phyloP scores from a whole-genome alignment of 495 filamentous ascomycete species.

The Hyaloscypha hepaticicola region DNA sequence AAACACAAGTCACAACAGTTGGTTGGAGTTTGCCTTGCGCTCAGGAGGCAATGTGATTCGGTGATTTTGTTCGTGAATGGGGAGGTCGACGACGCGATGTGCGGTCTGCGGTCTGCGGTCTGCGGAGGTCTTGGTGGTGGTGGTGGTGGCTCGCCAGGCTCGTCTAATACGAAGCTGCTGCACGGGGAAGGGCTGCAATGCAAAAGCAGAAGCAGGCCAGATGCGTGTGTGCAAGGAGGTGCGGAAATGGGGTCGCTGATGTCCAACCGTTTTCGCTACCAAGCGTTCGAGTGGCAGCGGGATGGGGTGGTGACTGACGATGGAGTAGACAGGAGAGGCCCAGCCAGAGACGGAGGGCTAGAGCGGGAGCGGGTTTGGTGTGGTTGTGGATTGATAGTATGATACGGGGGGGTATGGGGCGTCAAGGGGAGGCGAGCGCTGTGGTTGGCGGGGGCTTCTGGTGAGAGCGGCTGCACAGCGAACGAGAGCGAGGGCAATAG shows the following conservation, averaged over 20 bases:
- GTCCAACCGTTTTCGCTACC: not conserved
- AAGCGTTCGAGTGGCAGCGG: not conserved
- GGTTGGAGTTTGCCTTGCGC: not conserved
- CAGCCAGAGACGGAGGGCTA: not conserved
- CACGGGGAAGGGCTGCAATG: too few relatives aligned
- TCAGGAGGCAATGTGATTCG: not conserved
- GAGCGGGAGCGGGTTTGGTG: not conserved
- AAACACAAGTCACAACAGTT: not conserved
- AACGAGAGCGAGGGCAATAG: not conserved
- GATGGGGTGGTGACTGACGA: not conserved
- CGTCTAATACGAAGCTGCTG: not conserved
- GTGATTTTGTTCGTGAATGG: not conserved
- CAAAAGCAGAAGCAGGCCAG: not conserved
- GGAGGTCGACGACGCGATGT: too few relatives aligned
- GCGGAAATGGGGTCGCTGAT: not conserved
- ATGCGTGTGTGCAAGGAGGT: not conserved
- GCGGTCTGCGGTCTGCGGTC: too few relatives aligned
- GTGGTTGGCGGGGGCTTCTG: not conserved
- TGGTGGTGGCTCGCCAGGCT: not conserved
- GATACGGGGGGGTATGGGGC: not conserved
- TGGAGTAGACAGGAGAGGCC: not conserved
- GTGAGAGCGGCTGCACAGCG: constrained; percentile 2
- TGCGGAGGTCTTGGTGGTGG: too few relatives aligned
- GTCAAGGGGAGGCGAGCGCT: not conserved
- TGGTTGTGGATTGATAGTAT: not conserved